Percentiles rank a stretch among this genome's conserved stretches.
phyloP scores from a whole-genome alignment of 1,139 yeast genomes.

The Martiniozyma asiatica region DNA sequence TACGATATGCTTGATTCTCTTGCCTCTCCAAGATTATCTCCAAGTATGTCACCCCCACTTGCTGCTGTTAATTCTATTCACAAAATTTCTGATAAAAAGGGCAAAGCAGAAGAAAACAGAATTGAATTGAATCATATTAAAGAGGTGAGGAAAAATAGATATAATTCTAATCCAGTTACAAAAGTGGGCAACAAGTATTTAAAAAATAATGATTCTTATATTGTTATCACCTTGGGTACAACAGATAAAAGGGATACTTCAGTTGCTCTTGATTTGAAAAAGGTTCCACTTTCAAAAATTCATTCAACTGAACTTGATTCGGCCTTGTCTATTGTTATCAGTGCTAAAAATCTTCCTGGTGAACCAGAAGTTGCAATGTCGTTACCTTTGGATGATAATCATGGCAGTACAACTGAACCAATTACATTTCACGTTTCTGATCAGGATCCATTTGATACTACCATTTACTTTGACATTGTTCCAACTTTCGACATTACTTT shows the following conservation, averaged over 20 bases:
- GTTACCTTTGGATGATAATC: slow-evolving; percentile 73
- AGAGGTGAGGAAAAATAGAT: slow-evolving; percentile 3
- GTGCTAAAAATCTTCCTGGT: slow-evolving; percentile 33
- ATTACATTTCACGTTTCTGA: slow-evolving; percentile 56
- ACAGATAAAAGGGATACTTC: slow-evolving; percentile 57
- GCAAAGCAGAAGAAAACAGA: slow-evolving; percentile 7
- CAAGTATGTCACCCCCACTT: slow-evolving; percentile 13
- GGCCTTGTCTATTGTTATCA: slow-evolving; percentile 67
- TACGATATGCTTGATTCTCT: slow-evolving; percentile 15
- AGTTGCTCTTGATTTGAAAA: slow-evolving; percentile 59
- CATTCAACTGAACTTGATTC: slow-evolving; percentile 80
- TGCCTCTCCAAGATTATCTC: slow-evolving; percentile 14
- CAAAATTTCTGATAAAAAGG: slow-evolving; percentile 4
- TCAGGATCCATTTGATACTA: slow-evolving; percentile 41
- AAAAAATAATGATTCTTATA: slow-evolving; percentile 48
- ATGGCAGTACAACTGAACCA: slow-evolving; percentile 72
- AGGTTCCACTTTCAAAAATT: slow-evolving; percentile 62
- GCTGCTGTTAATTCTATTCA: slow-evolving; percentile 10
- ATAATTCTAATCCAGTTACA: slow-evolving; percentile 11
- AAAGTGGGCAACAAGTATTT: slow-evolving; percentile 71
- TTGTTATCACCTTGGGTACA: slow-evolving; percentile 76
- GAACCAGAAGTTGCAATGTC: slow-evolving; percentile 67
- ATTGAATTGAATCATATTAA: slow-evolving; percentile 16
- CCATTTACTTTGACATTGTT: slow-evolving; percentile 71
- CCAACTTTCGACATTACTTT: slow-evolving; percentile 68